Evolutionary conservation across 257 asterid genomes (phyloP), one percentile per base, ranked within the genome.

Genomic region (Petunia secreta): DNA sequence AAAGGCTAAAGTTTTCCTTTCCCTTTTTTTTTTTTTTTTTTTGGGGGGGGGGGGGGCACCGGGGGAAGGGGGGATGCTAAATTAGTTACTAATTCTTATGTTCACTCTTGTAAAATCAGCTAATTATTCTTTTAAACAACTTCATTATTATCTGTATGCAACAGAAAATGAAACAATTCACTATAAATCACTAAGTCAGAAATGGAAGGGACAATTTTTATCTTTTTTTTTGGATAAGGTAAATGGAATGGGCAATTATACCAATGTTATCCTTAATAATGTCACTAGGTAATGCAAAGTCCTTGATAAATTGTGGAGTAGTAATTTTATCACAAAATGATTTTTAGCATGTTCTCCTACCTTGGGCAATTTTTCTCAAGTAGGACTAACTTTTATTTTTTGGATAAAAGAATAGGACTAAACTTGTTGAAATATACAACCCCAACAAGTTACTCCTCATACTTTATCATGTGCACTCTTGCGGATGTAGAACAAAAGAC

Each of bases 71-170:
- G 25, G 25, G 25, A 25, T 25, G 8, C 3, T 7, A 68, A 44
- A 44, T 16, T 68, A 46, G 76, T 68, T 44, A 68, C 41, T 44
- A 68, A 16, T 68, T 68, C 58, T 68, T 68, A 68, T 16, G 37
- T 8, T 68, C 57, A 68, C 44, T 68, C 57, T 44, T 8, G 75
- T 16, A 16, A 48, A 71, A 71, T 48, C 60, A 71, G 11, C 43
- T 46, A 69, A 9, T 46, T 46, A 46, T 69, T 69, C 77, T 69
- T 46, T 10, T 69, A 52, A 69, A 44, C 34, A 46, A 13, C 41
- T 46, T 41, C 3, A 50, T 46, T 69, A 69, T 48, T 58, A 46
- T 69, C 58, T 15, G n/a, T 46, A 69, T 69, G 77, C 37, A 63
- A 63, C 6, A 58, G 38, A 11, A 63, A 11, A 63, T 11, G 8